Percentiles rank a stretch among this genome's conserved stretches.
These are phyloP conservation scores for Talaromyces thailandensis DNA, from an alignment of 495 filamentous ascomycete genomes.

Conservation along the genomic window DNA sequence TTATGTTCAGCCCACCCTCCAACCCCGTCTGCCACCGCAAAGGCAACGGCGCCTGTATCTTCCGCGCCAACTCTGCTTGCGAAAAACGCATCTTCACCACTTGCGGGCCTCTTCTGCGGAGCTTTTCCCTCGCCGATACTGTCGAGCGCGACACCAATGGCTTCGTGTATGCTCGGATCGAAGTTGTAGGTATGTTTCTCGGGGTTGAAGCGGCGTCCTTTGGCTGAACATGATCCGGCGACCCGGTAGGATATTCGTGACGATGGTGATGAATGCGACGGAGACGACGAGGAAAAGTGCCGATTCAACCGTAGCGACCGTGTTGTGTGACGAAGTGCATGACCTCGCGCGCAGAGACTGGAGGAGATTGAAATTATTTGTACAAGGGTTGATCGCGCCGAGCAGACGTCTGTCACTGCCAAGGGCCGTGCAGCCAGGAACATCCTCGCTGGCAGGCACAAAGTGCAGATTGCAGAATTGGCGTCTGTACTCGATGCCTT, in stretches of 20 bases:
- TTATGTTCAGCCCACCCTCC: constrained; percentile 89
- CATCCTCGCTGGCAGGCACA: neutral
- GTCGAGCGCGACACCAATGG: constrained; percentile 43
- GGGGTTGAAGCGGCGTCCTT: constrained; percentile 65
- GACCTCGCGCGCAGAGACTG: neutral
- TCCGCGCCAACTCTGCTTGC: constrained; percentile 59
- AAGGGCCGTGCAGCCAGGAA: constrained; percentile 4
- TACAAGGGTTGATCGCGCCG: neutral
- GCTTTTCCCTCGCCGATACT: constrained; percentile 20
- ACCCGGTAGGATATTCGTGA: constrained; percentile 37
- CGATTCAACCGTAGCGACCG: neutral
- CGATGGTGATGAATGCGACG: constrained; percentile 10
- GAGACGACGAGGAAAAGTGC: constrained; percentile 1
- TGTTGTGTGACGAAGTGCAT: neutral
- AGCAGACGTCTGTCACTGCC: constrained; percentile 1
- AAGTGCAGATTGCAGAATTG: neutral
- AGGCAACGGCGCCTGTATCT: constrained; percentile 46
- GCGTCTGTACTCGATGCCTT: neutral
- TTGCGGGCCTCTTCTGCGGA: constrained; percentile 49
- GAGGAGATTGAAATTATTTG: neutral
- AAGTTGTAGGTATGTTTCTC: constrained; percentile 65
- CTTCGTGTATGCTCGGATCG: constrained; percentile 49
- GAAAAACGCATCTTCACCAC: constrained; percentile 96
- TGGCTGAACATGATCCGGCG: constrained; percentile 60
- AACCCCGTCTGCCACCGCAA: constrained; percentile 90